Percentiles rank a stretch among this genome's conserved stretches.
Evolutionary conservation across 345 rosid genomes (phyloP).

Genomic region (Chamaenerion angustifolium): DNA sequence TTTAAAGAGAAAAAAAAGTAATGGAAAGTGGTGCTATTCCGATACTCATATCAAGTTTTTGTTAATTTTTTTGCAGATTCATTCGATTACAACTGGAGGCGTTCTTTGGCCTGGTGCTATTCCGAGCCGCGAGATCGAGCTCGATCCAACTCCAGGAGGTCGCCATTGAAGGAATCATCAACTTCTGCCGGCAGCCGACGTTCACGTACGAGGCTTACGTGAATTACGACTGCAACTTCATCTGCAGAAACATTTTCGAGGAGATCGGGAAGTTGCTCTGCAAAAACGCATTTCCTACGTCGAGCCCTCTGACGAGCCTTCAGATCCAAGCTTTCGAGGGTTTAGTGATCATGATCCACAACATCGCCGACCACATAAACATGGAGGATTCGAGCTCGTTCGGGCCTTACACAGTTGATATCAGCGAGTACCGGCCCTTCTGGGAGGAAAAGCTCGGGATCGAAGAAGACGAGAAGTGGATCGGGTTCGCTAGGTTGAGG

Average conservation of each 20-base stretch:
- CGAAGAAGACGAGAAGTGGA: conserved; percentile 50
- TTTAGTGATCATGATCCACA: conserved; percentile 57
- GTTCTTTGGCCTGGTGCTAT: conserved; percentile 55
- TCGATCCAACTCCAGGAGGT: conserved; percentile 67
- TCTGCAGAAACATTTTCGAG: conserved; percentile 45
- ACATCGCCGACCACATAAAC: conserved; percentile 61
- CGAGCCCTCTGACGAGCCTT: conserved; percentile 38
- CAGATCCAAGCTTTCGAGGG: conserved; percentile 97
- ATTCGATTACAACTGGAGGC: conserved; percentile 85
- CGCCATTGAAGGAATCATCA: conserved; percentile 68
- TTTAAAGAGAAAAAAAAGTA: too few species aligned
- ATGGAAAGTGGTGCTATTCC: too few species aligned
- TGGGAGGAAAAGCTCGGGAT: conserved; percentile 48
- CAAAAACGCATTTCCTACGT: conserved; percentile 63
- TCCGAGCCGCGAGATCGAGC: conserved; percentile 31
- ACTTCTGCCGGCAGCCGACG: conserved; percentile 73
- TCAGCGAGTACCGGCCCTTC: conserved; percentile 51
- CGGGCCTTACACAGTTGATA: conserved; percentile 41
- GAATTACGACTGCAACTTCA: conserved; percentile 75
- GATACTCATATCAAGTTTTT: neutral
- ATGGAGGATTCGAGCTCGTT: conserved; percentile 30
- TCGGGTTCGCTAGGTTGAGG: conserved; percentile 44
- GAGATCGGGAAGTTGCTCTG: conserved; percentile 76
- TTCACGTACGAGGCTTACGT: conserved; percentile 67
- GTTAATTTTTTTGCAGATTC: conserved; percentile 32